Base-by-base conservation (phyloP, 805 yeast species). In the Candida ascalaphidarum region DNA sequence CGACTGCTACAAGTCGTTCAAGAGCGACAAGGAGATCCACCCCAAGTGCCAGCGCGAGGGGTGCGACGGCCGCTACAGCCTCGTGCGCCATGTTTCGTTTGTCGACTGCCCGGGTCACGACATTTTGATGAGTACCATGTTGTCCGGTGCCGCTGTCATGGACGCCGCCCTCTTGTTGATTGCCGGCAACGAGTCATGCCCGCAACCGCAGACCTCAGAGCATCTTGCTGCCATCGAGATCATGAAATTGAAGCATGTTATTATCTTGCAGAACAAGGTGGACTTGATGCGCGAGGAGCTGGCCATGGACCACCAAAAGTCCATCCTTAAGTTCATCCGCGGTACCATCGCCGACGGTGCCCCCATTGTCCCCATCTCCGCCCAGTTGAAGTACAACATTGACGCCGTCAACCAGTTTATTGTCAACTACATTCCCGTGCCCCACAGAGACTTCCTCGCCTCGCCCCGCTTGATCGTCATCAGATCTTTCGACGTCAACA, bases 81-180 rank as follows among this genome's bases (percentile, higher is more conserved):
- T 92, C 44, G 77, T 86, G 23, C 85, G 99, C 63, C 99, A 92
- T 56, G 98, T 92, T 30, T 85, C 96, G 8, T 94, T 94, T 50
- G 98, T 94, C 37, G 99, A 92, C 70, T 94, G 98, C 70, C 99
- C 99, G 36, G 99, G 99, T 60, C 99, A 92, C 82, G 99, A 92
- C 70, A 94, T 92, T 68, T 79, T 92, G 59, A 92, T 92, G 99
- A 86, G 96, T 73, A 92, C 99, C 43, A 92, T 92, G 99, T 78
- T 92, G 75, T 88, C 97, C 26, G 99, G 99, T 56, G 99, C 99
- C 21, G 99, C 99, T 11, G 99, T 92, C 41, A 92, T 92, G 99
- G 99, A 92, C 63, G 99, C 99, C 32, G 99, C 99, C 3, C 68
- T 92, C 37, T 68, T 92, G 52, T 72, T 92, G 41, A 80, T 92